Base-by-base conservation (phyloP, 2,329 filamentous ascomycete species). In the Hysterium pulicare region DNA sequence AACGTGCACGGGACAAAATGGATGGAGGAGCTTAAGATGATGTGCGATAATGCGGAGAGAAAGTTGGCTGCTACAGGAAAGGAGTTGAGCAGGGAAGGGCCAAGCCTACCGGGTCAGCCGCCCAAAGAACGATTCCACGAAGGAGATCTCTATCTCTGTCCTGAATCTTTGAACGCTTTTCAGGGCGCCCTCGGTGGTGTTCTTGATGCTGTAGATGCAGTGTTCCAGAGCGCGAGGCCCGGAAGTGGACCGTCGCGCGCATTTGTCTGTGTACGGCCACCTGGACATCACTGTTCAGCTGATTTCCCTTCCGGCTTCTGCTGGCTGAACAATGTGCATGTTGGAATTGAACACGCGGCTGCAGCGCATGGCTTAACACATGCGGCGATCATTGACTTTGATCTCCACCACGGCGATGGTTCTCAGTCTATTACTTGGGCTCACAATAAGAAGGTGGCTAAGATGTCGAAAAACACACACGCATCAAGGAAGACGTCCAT, bases 291-390 rank as follows among this genome's bases (percentile, higher is more conserved):
- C 62, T 98, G 93, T 68, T 95, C 91, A 2, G 82, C 88, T 3
- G 81, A 86, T 38, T 84, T 86, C 55, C 93, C 93, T 0, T 96
- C 91, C 2, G 93, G 93, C 0, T 98, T 98, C 62, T 98, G 93
- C 71, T 98, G 93, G 91, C 72, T 98, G 38, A 98, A 98, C 67
- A 98, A 98, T 61, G 90, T 98, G 1, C 91, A 97, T 61, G 88
- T 98, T 17, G 93, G 91, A 0, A 95, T 98, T 51, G 87, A 94
- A 65, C 87, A 98, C 64, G 91, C 84, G 9, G 84, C 88, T 16
- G 81, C 91, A 48, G 79, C 78, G 30, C 86, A 98, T 59, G 90
- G 86, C 0, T 71, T 97, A 21, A 97, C 91, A 0, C 93, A 98
- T 64, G 91, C 90, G 0, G 93, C 89, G 9, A 97, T 70, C 43